Evolutionary conservation across 805 yeast species (phyloP).

Genomic region (Ascoidea asiatica): DNA sequence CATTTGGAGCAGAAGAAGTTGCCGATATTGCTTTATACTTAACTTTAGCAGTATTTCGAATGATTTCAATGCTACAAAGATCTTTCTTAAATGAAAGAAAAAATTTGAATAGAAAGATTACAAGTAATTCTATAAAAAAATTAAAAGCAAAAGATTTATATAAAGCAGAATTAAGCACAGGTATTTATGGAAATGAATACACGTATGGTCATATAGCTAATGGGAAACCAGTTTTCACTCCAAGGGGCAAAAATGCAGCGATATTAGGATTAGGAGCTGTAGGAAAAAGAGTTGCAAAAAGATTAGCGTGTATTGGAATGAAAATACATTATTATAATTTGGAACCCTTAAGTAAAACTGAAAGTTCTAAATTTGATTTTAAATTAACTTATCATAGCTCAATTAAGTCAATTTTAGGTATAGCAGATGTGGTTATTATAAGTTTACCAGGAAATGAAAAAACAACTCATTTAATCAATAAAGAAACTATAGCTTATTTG

Average conservation of each 20-base stretch:
- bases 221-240: constrained; percentile 26
- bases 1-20: constrained; percentile 42
- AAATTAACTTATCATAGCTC: constrained; percentile 22
- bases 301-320: constrained; percentile 43
- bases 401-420: constrained; percentile 20
- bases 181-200: no score
- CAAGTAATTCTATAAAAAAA: constrained; percentile 21
- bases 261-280: constrained; percentile 52
- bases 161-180: constrained; percentile 23
- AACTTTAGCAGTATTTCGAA: constrained; percentile 39
- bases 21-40: constrained; percentile 52
- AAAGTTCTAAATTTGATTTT: constrained; percentile 17
- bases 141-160: constrained; percentile 17
- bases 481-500: constrained; percentile 23
- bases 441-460: constrained; percentile 44
- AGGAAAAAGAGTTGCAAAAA: constrained; percentile 38
- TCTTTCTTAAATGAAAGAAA: constrained; percentile 24
- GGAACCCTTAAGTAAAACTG: constrained; percentile 19
- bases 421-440: constrained; percentile 38
- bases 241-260: constrained; percentile 36
- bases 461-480: constrained; percentile 35
- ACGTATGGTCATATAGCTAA: constrained; percentile 27
- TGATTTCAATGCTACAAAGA: constrained; percentile 28
- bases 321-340: constrained; percentile 42
- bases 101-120: constrained; percentile 16